Base-by-base conservation (phyloP, 768 basidiomycete genomes). In the Daedalea quercina region DNA sequence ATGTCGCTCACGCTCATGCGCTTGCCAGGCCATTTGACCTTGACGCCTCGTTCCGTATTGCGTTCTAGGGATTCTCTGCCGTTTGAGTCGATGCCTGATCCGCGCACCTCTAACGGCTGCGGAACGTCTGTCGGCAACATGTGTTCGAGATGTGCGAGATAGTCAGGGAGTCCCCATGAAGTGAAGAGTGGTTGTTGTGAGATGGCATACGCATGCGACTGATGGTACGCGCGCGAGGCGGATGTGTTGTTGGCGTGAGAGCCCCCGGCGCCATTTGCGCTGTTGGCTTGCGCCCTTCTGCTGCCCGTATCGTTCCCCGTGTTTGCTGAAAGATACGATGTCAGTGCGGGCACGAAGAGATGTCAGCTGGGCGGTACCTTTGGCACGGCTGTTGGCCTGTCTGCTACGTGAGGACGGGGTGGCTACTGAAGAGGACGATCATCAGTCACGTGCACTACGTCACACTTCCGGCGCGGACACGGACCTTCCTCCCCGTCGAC, bases 1-100 rank as follows among this genome's bases (percentile, higher is more conserved):
- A 98, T 95, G 67, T 97, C 95, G 19, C 85, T 87, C n/a, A 95
- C 86, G 60, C 94, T 96, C 81, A 85, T 94, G 48, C 95, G 79
- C 70, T 94, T 94, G 58, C 83, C 82, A 1, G 94, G 95, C 87
- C 91, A 98, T 62, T 90, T 87, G 53, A 96, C 86, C 67, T 90
- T 87, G 13, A 90, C 87, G 9, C 88, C 88, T 44, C 89, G 75
- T 64, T 91, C 85, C 65, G 78, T 74, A 9, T 77, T 81, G 58
- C 75, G 73, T 51, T 85, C 84, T n/a, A 75, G 60, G 50, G 79
- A 78, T 48, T 80, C 82, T 35, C 77, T 75, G 37, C 77, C 70
- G 1, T 67, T 71, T 15, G 66, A 61, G 44, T 69, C 70, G 9
- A 72, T 57, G 13, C 74, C 77, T 12, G 71, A 67, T 54, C 76